Evolutionary conservation across 2,329 filamentous ascomycete genomes (phyloP), one percentile per base, ranked within the genome.

Genomic region (Coniochaeta hoffmannii): DNA sequence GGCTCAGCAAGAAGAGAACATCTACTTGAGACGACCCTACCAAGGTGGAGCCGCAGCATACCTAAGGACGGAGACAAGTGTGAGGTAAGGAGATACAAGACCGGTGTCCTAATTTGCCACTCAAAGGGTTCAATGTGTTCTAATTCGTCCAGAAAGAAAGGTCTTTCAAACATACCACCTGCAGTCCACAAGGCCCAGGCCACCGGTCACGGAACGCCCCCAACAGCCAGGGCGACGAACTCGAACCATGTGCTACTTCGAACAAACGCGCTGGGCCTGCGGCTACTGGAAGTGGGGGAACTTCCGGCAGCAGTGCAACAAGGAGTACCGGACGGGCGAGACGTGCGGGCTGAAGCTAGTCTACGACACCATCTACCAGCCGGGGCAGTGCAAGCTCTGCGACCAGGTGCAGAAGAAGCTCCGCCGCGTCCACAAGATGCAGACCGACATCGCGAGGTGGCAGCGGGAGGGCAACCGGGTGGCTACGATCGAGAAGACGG

Each of bases 271-370:
- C 64, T 96, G 89, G 81, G 73, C 73, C 56, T 97, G 93, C 75
- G 88, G 89, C 67, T 93, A 90, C 80, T 96, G 88, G 87, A 90
- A 91, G 73, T 97, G 92, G 92, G 89, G 90, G 62, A 88, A 87
- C 75, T 97, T 97, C 77, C 86, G 89, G 62, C 83, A 92, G 72
- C 92, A 96, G 70, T 97, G 93, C 80, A 87, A 88, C 72, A 91
- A 90, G 73, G 93, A 97, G 71, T 95, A 96, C 76, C 89, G 93
- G 62, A 96, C 89, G 62, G 93, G 93, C 66, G 93, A 97, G 78
- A 97, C 93, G 35, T 97, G 93, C 74, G 93, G 93, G 59, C 87
- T 96, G 75, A 96, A 90, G 75, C 82, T 96, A 61, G 86, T 96
- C 67, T 91, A 88, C 76, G 76, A 83, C 63, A 92, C 89, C 26